phyloP scores from a whole-genome alignment of 164 flowering plant genomes.

The Magnolia sinica region DNA sequence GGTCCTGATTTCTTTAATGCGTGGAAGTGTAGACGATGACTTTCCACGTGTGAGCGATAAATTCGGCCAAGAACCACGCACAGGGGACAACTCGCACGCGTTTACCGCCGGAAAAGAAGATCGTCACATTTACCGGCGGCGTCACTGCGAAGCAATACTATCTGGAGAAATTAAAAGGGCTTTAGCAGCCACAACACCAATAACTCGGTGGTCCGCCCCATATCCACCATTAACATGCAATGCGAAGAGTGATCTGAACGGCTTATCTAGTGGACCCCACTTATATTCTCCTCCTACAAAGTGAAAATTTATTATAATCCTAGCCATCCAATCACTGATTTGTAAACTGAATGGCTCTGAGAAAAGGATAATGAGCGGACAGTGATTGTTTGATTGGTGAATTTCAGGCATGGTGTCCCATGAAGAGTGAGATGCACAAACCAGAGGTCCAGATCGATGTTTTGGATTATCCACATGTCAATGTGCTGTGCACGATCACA shows the following conservation, averaged over 20 bases:
- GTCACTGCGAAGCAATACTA: background rate
- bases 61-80: background rate
- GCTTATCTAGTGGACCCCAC: background rate
- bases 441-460: too few relatives aligned
- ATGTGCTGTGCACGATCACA: too few relatives aligned
- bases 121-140: conserved; percentile 1
- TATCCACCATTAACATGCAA: background rate
- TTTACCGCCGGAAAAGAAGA: conserved; percentile 19
- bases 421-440: background rate
- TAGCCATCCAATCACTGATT: too few relatives aligned
- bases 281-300: background rate
- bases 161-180: background rate
- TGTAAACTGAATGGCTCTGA: too few relatives aligned
- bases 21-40: too few relatives aligned
- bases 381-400: background rate
- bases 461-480: too few relatives aligned
- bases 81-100: background rate
- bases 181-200: too few relatives aligned
- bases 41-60: background rate
- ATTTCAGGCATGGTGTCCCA: too few relatives aligned
- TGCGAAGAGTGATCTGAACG: background rate
- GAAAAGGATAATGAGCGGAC: background rate
- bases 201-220: background rate
- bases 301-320: background rate
- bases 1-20: background rate